Evolutionary conservation across 192 early-diverging fungal genomes (phyloP), one percentile per base, ranked within the genome.

Genomic region (Thamnidium elegans): DNA sequence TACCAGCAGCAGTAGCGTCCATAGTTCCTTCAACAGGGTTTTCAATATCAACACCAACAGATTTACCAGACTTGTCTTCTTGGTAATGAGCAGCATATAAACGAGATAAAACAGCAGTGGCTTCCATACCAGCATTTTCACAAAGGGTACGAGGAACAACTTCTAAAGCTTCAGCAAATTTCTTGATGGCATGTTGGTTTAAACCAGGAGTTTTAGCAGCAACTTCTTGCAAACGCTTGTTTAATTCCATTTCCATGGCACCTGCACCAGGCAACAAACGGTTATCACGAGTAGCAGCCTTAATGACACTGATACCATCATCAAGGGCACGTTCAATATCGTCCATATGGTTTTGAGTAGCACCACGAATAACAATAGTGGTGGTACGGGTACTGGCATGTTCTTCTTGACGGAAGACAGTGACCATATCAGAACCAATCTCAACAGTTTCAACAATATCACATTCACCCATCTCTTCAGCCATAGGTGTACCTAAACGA

Each of bases 401-500:
- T 60, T 90, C 85, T 47, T 94, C 90, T 79, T 99, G 96, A 69
- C 94, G 85, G 81, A 99, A 93, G 19, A 97, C 90, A 13, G 96
- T 99, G 66, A 95, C 95, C 56, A 94, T 87, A 78, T 99, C 95
- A 69, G 90, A 88, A 67, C 96, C 96, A 77, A 99, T 96, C 78
- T 99, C 96, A 51, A 95, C 90, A 34, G 91, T 90, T 73, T 95
- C 93, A 26, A 99, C 90, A 77, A 97, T 84, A 65, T 99, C 96
- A 82, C 95, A 97, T 83, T 84, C 94, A 50, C 96, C 96, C 89
- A 97, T 92, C 69, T 99, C 96, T 84, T 99, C 96, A 26, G 95
- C 78, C 71, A 84, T 95, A 26, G 96, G 96, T 43, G 86, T 92
- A 72, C 96, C 90, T 17, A 99, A 76, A 62, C 96, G 91, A 20